Base-by-base conservation (phyloP, 352 stramenopile genomes). In the Phytopythium kandeliae region DNA sequence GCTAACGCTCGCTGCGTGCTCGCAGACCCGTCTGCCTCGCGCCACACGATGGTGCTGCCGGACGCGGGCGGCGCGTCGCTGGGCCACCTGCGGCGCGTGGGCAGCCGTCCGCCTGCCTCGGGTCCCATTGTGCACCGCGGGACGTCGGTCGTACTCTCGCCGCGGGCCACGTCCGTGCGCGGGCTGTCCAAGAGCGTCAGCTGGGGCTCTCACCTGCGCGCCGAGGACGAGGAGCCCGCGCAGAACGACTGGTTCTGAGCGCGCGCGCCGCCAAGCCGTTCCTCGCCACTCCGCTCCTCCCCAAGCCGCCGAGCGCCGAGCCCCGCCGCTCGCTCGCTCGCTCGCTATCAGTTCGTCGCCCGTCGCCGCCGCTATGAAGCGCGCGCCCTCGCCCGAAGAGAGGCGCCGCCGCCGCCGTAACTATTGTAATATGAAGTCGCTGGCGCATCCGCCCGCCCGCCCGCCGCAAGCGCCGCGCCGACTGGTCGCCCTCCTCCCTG, bases 111-210 rank as follows among this genome's bases (percentile, higher is more conserved):
- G 36, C 59, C 60, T 0, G 51, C 62, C 44, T 71, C 74, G 42
- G 52, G 73, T 21, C 65, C 71, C 22, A 67, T 85, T 25, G 54
- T 89, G 41, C 70, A 63, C 17, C 67, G 75, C 37, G 71, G 57
- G 13, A 58, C 74, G 33, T 85, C 79, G 12, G 60, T 85, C 33
- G 67, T 65, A 15, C 55, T 91, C 36, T 86, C 75, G 13, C 78
- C 72, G 24, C 64, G 73, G 24, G 30, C 63, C 38, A 57, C 69
- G 28, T 78, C 71, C 16, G 48, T 66, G 6, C 70, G 70, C 47
- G 57, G 71, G 8, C 71, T 84, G 52, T 88, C 78, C 38, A 92
- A 92, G 70, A 92, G 80, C 54, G 69, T 92, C 40, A 92, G 74
- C 48, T 60, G 84, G 35, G 67, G 45, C 28, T 69, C 71, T 13